A percentile compares a stretch with the other conserved stretches of the same genome.
These are phyloP conservation scores for Diutina mesorugosa DNA, from an alignment of 1,139 yeast species.

Conservation along the genomic window DNA sequence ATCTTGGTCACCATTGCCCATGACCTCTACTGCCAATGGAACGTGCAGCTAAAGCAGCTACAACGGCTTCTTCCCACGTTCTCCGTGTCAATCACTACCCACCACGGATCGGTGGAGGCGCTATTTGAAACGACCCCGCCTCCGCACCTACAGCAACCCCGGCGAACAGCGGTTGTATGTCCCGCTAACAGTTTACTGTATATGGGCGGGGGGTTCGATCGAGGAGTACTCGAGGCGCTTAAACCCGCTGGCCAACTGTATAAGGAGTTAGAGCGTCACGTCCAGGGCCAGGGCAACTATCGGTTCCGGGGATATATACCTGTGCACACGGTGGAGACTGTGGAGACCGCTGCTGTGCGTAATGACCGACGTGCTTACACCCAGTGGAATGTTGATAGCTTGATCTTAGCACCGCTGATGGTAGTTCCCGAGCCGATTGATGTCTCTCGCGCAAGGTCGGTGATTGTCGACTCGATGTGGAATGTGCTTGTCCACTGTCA, in stretches of 20 bases:
- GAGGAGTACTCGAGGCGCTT: constrained; percentile 10
- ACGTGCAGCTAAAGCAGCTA: not conserved
- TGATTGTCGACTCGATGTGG: constrained; percentile 13
- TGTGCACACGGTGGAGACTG: constrained; percentile 7
- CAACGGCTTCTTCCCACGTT: not conserved
- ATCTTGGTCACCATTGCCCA: constrained; percentile 2
- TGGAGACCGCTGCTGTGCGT: constrained; percentile 8
- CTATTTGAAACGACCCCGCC: not conserved
- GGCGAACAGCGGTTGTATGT: constrained; percentile 9
- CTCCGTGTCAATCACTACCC: not conserved
- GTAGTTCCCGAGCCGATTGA: constrained; percentile 7
- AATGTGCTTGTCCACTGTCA: constrained; percentile 8
- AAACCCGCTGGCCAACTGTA: constrained; percentile 5
- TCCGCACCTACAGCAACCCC: not conserved
- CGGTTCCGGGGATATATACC: constrained; percentile 11
- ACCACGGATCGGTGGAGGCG: not conserved
- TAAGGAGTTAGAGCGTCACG: constrained; percentile 7
- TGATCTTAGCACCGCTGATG: constrained; percentile 8
- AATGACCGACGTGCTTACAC: constrained; percentile 6
- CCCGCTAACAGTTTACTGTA: constrained; percentile 15
- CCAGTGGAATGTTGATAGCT: constrained; percentile 3
- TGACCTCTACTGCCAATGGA: not conserved
- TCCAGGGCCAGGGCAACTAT: constrained; percentile 9
- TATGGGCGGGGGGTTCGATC: constrained; percentile 19
- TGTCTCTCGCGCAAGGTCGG: not conserved